Conservation (phyloP, 148 eudicot genomes). For the Vaccinium macrocarpon region DNA sequence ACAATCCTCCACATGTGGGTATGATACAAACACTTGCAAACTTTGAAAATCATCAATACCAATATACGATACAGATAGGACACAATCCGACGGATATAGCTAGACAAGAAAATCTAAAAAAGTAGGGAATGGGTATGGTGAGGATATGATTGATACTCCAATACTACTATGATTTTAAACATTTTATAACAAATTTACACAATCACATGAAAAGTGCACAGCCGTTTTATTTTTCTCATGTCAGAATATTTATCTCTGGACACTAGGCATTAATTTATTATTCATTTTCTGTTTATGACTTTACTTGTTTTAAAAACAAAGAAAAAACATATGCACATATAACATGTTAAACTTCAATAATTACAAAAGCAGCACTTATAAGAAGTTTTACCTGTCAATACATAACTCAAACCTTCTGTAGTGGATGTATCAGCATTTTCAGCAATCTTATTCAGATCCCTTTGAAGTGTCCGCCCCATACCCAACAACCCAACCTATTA, state of each 20-base stretch:
- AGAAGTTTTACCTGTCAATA: slow-evolving; percentile 62
- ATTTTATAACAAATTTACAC: not conserved
- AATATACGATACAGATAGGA: not conserved
- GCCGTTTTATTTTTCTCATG: not conserved
- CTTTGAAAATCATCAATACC: not conserved
- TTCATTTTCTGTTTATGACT: not conserved
- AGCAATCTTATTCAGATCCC: slow-evolving; percentile 84
- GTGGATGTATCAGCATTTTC: slow-evolving; percentile 83
- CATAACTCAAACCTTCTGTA: slow-evolving; percentile 69
- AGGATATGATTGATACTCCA: not conserved
- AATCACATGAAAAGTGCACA: not conserved
- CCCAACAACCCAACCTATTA: slow-evolving; percentile 87
- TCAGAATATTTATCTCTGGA: not conserved
- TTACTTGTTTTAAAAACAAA: not conserved
- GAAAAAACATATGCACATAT: not conserved
- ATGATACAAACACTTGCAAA: not conserved
- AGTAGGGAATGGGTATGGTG: not conserved
- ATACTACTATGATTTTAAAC: not conserved
- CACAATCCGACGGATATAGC: too few relatives aligned
- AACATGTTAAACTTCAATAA: not conserved
- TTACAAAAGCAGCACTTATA: slow-evolving; percentile 7
- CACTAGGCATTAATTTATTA: not conserved
- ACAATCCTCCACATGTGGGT: not conserved
- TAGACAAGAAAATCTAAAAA: not conserved
- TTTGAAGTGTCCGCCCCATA: slow-evolving; percentile 77